Percentiles rank a stretch among this genome's conserved stretches.
Conservation (phyloP, 805 yeast genomes). For the Ogataea polymorpha region DNA sequence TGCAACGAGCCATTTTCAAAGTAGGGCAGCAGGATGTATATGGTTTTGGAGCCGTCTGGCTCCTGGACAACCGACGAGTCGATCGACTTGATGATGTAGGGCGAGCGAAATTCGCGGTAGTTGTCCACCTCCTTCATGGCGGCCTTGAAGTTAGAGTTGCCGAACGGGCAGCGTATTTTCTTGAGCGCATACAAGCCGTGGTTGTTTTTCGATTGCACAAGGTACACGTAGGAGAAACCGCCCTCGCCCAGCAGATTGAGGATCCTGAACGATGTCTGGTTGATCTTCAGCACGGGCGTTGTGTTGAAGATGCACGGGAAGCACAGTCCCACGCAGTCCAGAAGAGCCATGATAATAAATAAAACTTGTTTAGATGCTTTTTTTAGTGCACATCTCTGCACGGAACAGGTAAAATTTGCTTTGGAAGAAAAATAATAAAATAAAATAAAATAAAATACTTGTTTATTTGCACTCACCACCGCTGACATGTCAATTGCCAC, state of each 20-base stretch:
- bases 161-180: slow-evolving; percentile 84
- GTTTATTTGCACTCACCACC: slow-evolving; percentile 1
- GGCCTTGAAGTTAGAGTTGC: slow-evolving; percentile 65
- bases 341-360: slow-evolving; percentile 9
- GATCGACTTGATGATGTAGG: slow-evolving; percentile 63
- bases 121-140: slow-evolving; percentile 79
- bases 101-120: slow-evolving; percentile 66
- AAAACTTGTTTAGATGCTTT: not conserved
- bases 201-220: slow-evolving; percentile 52
- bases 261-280: slow-evolving; percentile 60
- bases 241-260: slow-evolving; percentile 83
- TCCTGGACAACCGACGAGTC: slow-evolving; percentile 75
- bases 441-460: not conserved
- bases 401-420: slow-evolving; percentile 8
- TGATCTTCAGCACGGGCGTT: slow-evolving; percentile 59
- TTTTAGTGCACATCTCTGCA: slow-evolving; percentile 10
- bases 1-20: slow-evolving; percentile 73
- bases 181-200: slow-evolving; percentile 68
- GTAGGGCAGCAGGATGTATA: slow-evolving; percentile 77
- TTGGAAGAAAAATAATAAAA: slow-evolving; percentile 1
- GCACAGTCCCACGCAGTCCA: slow-evolving; percentile 29
- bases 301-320: slow-evolving; percentile 41
- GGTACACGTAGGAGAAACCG: slow-evolving; percentile 81
- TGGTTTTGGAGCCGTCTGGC: slow-evolving; percentile 73
- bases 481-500: slow-evolving; percentile 22